phyloP scores from a whole-genome alignment of 1,139 yeast genomes.

The Eremothecium gossypii region DNA sequence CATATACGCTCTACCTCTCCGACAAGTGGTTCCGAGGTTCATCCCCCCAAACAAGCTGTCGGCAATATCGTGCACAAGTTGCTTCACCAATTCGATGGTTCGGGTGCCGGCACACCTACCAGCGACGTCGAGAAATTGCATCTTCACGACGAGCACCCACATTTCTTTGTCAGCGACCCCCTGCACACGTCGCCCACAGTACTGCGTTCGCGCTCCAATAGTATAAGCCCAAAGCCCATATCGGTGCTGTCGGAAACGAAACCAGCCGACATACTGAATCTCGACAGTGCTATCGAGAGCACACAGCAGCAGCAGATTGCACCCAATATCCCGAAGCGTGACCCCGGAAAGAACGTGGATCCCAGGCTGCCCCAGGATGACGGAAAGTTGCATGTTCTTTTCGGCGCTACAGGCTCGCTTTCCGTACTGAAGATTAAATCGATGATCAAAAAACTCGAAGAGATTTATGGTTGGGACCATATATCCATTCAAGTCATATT shows the following conservation, averaged over 20 bases:
- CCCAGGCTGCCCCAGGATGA: slow-evolving; percentile 85
- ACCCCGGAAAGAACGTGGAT: slow-evolving; percentile 51
- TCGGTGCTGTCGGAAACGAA: slow-evolving; percentile 2
- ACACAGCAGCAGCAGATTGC: slow-evolving; percentile 10
- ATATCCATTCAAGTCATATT: slow-evolving; percentile 72
- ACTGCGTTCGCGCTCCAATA: slow-evolving; percentile 30
- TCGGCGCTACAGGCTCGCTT: slow-evolving; percentile 87
- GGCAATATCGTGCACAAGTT: slow-evolving; percentile 1
- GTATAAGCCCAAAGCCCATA: slow-evolving; percentile 28
- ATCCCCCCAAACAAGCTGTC: not conserved
- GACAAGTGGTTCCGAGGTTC: not conserved
- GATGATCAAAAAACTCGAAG: slow-evolving; percentile 67
- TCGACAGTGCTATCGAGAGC: slow-evolving; percentile 2
- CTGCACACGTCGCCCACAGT: slow-evolving; percentile 35
- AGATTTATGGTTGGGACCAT: slow-evolving; percentile 62
- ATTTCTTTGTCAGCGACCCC: slow-evolving; percentile 66
- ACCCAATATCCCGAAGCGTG: slow-evolving; percentile 31
- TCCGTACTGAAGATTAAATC: slow-evolving; percentile 67
- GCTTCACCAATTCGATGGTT: slow-evolving; percentile 5
- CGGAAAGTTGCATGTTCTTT: slow-evolving; percentile 74
- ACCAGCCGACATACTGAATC: not conserved
- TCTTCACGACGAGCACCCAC: slow-evolving; percentile 46
- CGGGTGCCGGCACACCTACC: slow-evolving; percentile 8
- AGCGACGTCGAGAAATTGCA: slow-evolving; percentile 7
- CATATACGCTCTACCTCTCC: not conserved